Percentiles rank a stretch among this genome's conserved stretches.
These are phyloP conservation scores for Blastobotrys petasosporus DNA, from an alignment of 1,139 yeast species.

Conservation along the genomic window DNA sequence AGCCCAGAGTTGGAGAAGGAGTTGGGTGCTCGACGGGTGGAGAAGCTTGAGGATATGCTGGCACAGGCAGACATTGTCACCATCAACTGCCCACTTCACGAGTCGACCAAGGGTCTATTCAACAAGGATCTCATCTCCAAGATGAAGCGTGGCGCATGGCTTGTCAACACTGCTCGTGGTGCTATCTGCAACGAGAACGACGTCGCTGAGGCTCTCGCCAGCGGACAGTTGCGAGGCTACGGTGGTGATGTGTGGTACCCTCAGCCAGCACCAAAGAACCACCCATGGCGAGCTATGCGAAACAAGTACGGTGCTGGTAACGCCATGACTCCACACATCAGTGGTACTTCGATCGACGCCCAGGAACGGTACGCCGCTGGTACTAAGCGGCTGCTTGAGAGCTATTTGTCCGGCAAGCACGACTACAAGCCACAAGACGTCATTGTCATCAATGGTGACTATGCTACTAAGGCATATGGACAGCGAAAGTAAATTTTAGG, in stretches of 20 bases:
- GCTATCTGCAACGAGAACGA: constrained; percentile 69
- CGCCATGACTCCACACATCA: constrained; percentile 80
- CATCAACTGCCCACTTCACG: constrained; percentile 73
- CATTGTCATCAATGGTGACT: constrained; percentile 65
- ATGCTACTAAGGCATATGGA: constrained; percentile 71
- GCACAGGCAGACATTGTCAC: constrained; percentile 68
- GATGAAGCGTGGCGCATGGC: constrained; percentile 72
- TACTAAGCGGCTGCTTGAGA: constrained; percentile 55
- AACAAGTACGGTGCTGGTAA: constrained; percentile 68
- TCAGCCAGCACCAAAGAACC: constrained; percentile 72
- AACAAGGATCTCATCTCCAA: constrained; percentile 61
- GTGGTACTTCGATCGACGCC: constrained; percentile 78
- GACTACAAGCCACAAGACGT: constrained; percentile 72
- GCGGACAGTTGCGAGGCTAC: constrained; percentile 69
- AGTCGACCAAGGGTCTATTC: constrained; percentile 59
- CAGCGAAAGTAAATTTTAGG: constrained; percentile 11
- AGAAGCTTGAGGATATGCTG: constrained; percentile 60
- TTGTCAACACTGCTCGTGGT: constrained; percentile 82
- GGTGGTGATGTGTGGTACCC: constrained; percentile 85
- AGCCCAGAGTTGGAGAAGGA: constrained; percentile 53
- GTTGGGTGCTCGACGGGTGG: constrained; percentile 57
- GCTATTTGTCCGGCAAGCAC: constrained; percentile 54
- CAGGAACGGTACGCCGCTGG: constrained; percentile 70
- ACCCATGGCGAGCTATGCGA: constrained; percentile 70
- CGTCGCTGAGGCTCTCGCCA: constrained; percentile 64